phyloP scores from a whole-genome alignment of 768 basidiomycete genomes.

The Mycena rosella region DNA sequence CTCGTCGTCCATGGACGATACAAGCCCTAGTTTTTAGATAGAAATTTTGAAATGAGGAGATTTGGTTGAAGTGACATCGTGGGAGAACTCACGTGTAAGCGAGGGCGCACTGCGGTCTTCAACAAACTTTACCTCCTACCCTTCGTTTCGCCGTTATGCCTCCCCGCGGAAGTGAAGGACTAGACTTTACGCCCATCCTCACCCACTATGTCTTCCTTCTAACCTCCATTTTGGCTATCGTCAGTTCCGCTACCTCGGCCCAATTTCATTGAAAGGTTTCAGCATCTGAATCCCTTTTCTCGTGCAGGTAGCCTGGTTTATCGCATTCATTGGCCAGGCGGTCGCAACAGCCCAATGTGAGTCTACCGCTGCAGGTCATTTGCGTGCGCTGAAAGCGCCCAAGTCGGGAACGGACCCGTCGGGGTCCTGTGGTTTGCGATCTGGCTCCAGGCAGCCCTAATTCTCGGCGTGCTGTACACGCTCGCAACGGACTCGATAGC shows the following conservation, averaged over 20 bases:
- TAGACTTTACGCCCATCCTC: conserved; percentile 90
- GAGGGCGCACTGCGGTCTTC: conserved; percentile 37
- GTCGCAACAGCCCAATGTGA: conserved; percentile 70
- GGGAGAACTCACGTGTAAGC: conserved; percentile 8
- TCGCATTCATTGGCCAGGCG: conserved; percentile 82
- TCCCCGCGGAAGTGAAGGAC: conserved; percentile 71
- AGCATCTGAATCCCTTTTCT: conserved; percentile 53
- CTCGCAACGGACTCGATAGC: conserved; percentile 92
- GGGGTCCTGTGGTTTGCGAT: conserved; percentile 88
- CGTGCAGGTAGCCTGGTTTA: conserved; percentile 75
- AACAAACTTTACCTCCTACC: conserved; percentile 24
- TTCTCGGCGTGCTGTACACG: conserved; percentile 76
- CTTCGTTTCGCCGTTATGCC: conserved; percentile 53
- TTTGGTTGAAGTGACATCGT: not conserved
- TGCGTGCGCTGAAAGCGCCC: conserved; percentile 16
- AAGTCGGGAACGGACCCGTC: conserved; percentile 59
- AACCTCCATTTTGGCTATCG: conserved; percentile 85
- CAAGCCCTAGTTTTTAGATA: no score
- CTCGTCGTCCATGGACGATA: no score
- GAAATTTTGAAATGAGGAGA: not conserved
- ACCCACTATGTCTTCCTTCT: conserved; percentile 89
- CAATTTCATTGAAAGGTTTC: conserved; percentile 15
- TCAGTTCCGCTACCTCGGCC: conserved; percentile 53
- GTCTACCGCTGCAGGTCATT: conserved; percentile 27
- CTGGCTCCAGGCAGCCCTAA: conserved; percentile 80